Conservation (phyloP, 169 alveolate genomes). For the Toxoplasma gondii region DNA sequence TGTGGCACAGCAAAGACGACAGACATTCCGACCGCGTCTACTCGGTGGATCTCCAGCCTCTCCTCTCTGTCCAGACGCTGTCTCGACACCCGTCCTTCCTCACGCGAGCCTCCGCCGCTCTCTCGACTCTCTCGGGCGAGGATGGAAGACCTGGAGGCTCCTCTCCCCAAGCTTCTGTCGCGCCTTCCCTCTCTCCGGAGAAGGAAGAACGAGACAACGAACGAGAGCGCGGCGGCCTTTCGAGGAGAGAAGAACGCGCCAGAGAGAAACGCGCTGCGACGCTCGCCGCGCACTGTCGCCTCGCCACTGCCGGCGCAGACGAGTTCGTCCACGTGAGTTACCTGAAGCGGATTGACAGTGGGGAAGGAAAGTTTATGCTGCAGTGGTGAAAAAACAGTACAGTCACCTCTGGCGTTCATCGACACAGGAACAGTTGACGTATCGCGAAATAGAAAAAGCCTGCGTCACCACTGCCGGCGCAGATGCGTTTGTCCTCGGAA, state of each 20-base stretch:
- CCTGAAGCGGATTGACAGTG: too few relatives aligned
- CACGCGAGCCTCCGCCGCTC: background rate
- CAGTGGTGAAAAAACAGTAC: background rate
- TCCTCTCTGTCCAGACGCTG: constrained; percentile 16
- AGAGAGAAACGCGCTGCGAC: constrained; percentile 2
- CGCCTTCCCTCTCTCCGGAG: background rate
- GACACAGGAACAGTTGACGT: too few relatives aligned
- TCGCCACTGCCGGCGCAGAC: constrained; percentile 93
- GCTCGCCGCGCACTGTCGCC: constrained; percentile 57
- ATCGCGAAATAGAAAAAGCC: too few relatives aligned
- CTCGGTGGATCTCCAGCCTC: constrained; percentile 89
- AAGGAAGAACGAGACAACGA: background rate
- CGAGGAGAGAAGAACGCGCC: constrained; percentile 32
- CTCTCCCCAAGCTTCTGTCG: background rate
- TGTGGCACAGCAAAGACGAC: constrained; percentile 92
- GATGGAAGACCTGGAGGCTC: background rate
- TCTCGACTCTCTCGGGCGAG: background rate
- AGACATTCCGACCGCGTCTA: constrained; percentile 89
- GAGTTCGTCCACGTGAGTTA: constrained; percentile 86
- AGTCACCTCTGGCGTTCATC: too few relatives aligned
- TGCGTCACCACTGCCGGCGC: too few relatives aligned
- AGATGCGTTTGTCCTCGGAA: too few relatives aligned
- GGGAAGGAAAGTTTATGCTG: background rate
- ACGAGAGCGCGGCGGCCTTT: background rate
- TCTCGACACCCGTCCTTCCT: background rate